Evolutionary conservation across 2,329 filamentous ascomycete species (phyloP).

Genomic region (Ophiostoma tasmaniense): DNA sequence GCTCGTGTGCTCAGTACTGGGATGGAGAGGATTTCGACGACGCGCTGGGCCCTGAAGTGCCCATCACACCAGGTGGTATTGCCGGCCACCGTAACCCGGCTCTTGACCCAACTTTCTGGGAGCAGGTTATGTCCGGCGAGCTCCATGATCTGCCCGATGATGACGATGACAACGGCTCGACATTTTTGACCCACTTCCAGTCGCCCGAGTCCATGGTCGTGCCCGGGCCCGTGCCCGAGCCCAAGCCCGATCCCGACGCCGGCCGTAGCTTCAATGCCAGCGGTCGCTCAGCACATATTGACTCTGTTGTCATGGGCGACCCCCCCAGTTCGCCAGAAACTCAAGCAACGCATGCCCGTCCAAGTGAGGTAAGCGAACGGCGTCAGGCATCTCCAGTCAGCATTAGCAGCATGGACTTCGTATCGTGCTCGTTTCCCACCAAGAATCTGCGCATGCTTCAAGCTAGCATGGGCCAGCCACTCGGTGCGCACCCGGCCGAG

Average conservation of each 20-base stretch:
- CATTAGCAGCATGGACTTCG: constrained; percentile 49
- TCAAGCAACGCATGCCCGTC: constrained; percentile 20
- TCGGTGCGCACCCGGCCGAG: constrained; percentile 49
- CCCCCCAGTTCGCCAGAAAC: constrained; percentile 42
- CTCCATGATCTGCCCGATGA: constrained; percentile 35
- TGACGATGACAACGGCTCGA: constrained; percentile 27
- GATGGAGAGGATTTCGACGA: constrained; percentile 60
- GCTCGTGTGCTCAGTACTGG: constrained; percentile 86
- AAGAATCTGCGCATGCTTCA: constrained; percentile 38
- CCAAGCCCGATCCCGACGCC: not conserved
- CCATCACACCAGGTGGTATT: constrained; percentile 69
- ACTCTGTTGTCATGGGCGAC: constrained; percentile 37
- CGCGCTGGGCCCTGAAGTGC: constrained; percentile 52
- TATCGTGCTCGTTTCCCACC: constrained; percentile 56
- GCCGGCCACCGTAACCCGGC: constrained; percentile 50
- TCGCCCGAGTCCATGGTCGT: constrained; percentile 16
- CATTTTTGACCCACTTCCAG: constrained; percentile 27
- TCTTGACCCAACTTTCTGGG: constrained; percentile 48
- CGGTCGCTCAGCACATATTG: constrained; percentile 35
- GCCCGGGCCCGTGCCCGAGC: not conserved
- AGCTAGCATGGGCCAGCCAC: constrained; percentile 32
- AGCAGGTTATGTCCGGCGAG: constrained; percentile 37
- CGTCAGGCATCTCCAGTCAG: constrained; percentile 46
- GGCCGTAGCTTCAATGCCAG: constrained; percentile 29
- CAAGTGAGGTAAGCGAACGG: constrained; percentile 26